Conservation (phyloP, 768 basidiomycete species). For the Boletus pseudopeckii region DNA sequence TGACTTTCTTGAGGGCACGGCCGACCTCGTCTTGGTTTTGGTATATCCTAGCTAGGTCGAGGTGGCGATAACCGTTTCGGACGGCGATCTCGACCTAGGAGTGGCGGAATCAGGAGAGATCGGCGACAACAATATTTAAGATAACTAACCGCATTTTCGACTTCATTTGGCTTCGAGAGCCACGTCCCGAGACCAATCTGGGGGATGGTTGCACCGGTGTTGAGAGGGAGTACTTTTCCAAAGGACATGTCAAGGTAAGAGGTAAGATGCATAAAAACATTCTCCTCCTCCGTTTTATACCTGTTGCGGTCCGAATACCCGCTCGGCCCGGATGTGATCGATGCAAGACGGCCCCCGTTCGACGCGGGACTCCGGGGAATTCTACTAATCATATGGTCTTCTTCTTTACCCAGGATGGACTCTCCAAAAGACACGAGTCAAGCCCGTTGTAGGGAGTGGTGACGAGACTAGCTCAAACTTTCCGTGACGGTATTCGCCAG, state of each 20-base stretch:
- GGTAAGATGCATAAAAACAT: not conserved
- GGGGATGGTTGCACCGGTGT: constrained; percentile 54
- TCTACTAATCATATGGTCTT: not conserved
- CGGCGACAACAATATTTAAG: not conserved
- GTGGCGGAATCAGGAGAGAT: not conserved
- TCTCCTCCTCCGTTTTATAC: not conserved
- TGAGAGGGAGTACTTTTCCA: constrained; percentile 37
- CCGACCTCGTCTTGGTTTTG: constrained; percentile 78
- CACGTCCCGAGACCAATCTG: constrained; percentile 84
- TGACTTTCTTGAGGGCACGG: constrained; percentile 69
- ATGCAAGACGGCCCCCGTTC: not conserved
- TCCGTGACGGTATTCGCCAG: no score
- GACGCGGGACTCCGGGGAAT: not conserved
- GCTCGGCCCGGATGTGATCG: constrained; percentile 1
- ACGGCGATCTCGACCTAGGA: constrained; percentile 76
- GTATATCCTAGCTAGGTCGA: constrained; percentile 82
- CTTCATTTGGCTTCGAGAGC: constrained; percentile 72
- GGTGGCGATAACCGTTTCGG: constrained; percentile 73
- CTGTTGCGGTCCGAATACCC: constrained; percentile 4
- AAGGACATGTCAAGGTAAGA: constrained; percentile 37
- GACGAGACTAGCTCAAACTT: no score
- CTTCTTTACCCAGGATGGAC: no score
- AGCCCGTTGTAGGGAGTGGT: no score
- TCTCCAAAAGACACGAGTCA: no score
- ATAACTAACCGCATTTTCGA: constrained; percentile 61